Evolutionary conservation across 140 eudicot species (phyloP), one percentile per base, ranked within the genome.

Genomic region (Erigeron philadelphicus): DNA sequence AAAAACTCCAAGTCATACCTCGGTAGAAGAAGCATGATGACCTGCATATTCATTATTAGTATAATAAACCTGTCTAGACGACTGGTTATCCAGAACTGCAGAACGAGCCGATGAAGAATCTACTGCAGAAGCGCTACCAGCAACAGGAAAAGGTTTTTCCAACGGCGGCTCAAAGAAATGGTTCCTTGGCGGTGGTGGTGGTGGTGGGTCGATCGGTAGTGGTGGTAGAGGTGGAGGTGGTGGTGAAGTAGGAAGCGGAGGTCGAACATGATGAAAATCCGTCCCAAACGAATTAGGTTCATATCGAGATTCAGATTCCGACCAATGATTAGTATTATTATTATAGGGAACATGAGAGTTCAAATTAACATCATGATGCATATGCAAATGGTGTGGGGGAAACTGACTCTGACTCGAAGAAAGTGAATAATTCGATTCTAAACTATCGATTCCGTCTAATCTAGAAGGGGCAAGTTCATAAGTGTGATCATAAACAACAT

Each of bases 191-290:
- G 78, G 77, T 0, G 5, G 81, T 13, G 78, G 77, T 0, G 5
- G 81, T 45, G 78, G 81, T 13, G 78, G 77, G 13, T 88, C 87
- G 69, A 69, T 46, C 0, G 94, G 88, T 56, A 82, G 80, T 31
- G 88, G 94, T 40, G 90, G 95, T 12, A 94, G 96, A 17, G 88
- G 96, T n/a, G 86, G 89, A 44, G 87, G 90, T 18, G 95, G 95
- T n/a, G 88, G 96, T 16, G 95, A 86, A 64, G 80, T 31, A 0
- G 96, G 96, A 71, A 86, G 95, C 59, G 97, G 95, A 64, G 91
- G 95, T 59, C 60, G 95, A 21, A 67, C 72, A 68, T 45, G 64
- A 76, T 66, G 72, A 67, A 44, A 59, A 64, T 72, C 59, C 2
- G 52, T 11, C 54, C 78, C 58, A 58, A 31, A 23, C 10, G 72